Evolutionary conservation across 805 yeast genomes (phyloP).

Genomic region (Metschnikowia cerradonensis): DNA sequence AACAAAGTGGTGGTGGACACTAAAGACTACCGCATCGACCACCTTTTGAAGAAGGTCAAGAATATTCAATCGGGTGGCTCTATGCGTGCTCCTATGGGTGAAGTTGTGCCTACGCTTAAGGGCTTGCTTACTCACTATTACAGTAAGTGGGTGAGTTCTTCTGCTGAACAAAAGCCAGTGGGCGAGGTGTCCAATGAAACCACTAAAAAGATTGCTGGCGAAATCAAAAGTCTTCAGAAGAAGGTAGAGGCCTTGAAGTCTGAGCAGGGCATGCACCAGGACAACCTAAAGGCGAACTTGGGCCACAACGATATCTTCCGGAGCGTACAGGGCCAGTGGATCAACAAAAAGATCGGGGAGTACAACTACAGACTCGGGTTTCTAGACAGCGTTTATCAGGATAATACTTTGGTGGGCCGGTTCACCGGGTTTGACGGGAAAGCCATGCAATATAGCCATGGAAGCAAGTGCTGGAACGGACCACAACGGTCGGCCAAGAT

Average conservation of each 20-base stretch:
- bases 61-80: neutral
- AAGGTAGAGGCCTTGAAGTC: conserved; percentile 13
- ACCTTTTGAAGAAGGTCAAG: conserved; percentile 2
- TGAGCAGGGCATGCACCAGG: conserved; percentile 15
- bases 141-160: neutral
- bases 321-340: conserved; percentile 49
- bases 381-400: conserved; percentile 54
- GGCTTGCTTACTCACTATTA: conserved; percentile 26
- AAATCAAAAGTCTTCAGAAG: conserved; percentile 18
- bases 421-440: conserved; percentile 25
- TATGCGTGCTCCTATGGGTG: neutral
- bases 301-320: conserved; percentile 68
- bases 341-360: conserved; percentile 55
- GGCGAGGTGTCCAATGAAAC: neutral
- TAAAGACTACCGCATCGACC: neutral
- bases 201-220: neutral
- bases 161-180: neutral
- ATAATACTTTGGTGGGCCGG: conserved; percentile 19
- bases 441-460: conserved; percentile 47
- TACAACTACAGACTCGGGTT: conserved; percentile 65
- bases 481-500: conserved; percentile 73
- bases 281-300: conserved; percentile 29
- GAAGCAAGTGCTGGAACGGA: conserved; percentile 93
- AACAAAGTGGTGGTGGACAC: conserved; percentile 1
- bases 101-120: conserved; percentile 10